Evolutionary conservation across 1,284 basidiomycete genomes (phyloP).

Genomic region (Cutaneotrichosporon dermatis): DNA sequence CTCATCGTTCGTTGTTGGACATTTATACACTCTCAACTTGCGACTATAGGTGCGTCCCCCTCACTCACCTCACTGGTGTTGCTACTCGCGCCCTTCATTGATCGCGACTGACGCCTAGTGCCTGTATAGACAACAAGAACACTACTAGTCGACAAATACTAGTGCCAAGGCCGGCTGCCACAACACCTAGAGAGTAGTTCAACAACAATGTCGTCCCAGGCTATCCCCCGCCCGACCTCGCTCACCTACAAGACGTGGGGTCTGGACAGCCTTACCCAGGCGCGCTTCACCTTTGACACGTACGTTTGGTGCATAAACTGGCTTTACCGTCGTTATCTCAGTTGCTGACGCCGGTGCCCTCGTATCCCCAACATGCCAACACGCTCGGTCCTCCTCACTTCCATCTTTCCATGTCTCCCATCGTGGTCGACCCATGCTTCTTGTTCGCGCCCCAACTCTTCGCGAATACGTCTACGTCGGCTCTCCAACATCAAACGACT

Average conservation of each 20-base stretch:
- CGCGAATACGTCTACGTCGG: no score
- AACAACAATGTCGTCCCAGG: slow-evolving; percentile 27
- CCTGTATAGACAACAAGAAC: no score
- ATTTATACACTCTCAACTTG: background rate
- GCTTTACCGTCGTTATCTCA: no score
- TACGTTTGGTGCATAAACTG: slow-evolving; percentile 20
- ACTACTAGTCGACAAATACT: no score
- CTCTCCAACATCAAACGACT: no score
- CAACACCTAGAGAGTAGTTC: background rate
- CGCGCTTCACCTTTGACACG: slow-evolving; percentile 42
- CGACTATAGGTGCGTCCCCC: background rate
- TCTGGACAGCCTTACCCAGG: slow-evolving; percentile 37
- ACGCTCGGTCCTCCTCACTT: background rate
- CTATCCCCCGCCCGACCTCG: slow-evolving; percentile 39
- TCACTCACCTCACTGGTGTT: background rate
- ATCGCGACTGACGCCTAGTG: background rate
- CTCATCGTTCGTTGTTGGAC: background rate
- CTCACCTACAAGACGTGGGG: slow-evolving; percentile 42
- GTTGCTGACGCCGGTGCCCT: background rate
- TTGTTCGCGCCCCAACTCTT: background rate
- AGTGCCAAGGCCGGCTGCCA: background rate
- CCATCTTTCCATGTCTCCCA: no score
- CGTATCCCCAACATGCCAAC: background rate
- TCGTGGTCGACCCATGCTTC: background rate
- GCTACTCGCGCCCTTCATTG: no score